Evolutionary conservation across 176 grass and related monocot genomes (phyloP).

Genomic region (Puccinellia tenuiflora): DNA sequence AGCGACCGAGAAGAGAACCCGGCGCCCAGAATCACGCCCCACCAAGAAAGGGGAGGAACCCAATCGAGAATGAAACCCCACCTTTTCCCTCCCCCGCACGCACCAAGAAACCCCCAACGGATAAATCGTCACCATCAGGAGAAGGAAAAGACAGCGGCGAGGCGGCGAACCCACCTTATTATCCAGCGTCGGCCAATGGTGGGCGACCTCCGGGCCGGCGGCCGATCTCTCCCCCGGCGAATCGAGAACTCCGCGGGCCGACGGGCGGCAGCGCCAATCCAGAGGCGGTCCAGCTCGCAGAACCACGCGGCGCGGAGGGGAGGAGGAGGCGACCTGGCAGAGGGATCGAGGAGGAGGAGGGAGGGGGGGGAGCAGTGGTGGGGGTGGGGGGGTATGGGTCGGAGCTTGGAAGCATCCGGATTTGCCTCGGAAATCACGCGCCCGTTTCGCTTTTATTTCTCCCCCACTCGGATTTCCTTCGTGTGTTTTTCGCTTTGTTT

Average conservation of each 20-base stretch:
- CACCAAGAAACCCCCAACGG: neutral
- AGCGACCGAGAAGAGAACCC: too few species aligned
- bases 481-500: too few species aligned
- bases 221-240: constrained; percentile 4
- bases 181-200: neutral
- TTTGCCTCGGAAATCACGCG: constrained; percentile 33
- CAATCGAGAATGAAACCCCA: neutral
- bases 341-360: constrained; percentile 25
- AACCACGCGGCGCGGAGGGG: neutral
- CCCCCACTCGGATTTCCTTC: too few species aligned
- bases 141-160: too few species aligned
- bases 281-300: neutral
- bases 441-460: neutral
- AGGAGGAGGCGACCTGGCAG: neutral
- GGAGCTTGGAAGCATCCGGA: constrained; percentile 44
- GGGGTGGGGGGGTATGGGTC: neutral
- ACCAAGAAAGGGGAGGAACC: neutral
- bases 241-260: constrained; percentile 19
- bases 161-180: neutral
- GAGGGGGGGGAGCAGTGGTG: neutral
- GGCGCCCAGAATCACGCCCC: neutral
- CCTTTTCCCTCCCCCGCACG: too few species aligned
- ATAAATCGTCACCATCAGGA: neutral
- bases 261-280: constrained; percentile 11
- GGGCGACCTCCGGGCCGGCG: neutral